Conservation (phyloP, 2,329 filamentous ascomycete genomes). For the Pleurostoma richardsiae region DNA sequence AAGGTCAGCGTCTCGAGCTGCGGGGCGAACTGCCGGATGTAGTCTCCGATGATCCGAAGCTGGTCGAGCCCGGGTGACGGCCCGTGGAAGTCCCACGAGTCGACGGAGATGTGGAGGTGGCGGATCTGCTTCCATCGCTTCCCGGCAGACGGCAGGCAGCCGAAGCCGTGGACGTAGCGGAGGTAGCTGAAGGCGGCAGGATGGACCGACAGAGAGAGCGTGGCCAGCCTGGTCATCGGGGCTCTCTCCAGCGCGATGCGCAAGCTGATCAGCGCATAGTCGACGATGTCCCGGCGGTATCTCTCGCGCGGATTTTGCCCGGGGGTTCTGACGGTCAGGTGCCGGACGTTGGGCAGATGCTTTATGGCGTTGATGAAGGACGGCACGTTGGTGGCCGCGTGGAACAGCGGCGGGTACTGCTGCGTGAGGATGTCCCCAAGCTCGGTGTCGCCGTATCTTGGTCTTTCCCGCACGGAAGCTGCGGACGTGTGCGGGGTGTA, state of each 20-base stretch:
- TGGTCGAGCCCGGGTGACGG: constrained; percentile 61
- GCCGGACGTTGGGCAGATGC: constrained; percentile 62
- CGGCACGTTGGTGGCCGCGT: constrained; percentile 81
- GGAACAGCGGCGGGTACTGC: constrained; percentile 85
- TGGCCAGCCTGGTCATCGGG: constrained; percentile 58
- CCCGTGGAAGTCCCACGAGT: constrained; percentile 61
- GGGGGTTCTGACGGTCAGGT: constrained; percentile 73
- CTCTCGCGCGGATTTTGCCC: constrained; percentile 64
- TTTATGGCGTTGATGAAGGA: constrained; percentile 75
- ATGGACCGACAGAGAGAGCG: constrained; percentile 71
- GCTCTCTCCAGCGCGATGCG: constrained; percentile 77
- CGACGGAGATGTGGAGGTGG: constrained; percentile 67
- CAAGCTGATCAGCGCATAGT: constrained; percentile 84
- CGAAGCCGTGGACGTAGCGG: constrained; percentile 68
- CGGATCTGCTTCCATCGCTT: constrained; percentile 75
- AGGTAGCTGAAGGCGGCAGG: constrained; percentile 73
- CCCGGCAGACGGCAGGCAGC: constrained; percentile 65
- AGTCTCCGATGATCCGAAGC: constrained; percentile 75
- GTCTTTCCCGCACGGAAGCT: constrained; percentile 55
- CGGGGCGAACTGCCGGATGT: constrained; percentile 65
- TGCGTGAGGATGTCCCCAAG: constrained; percentile 77
- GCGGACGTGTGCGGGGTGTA: constrained; percentile 73
- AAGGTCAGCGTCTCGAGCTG: constrained; percentile 68
- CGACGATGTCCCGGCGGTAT: constrained; percentile 72
- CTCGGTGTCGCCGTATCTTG: constrained; percentile 75